Evolutionary conservation across 805 yeast genomes (phyloP), one percentile per base, ranked within the genome.

Genomic region (Yarrowia phangngaensis): DNA sequence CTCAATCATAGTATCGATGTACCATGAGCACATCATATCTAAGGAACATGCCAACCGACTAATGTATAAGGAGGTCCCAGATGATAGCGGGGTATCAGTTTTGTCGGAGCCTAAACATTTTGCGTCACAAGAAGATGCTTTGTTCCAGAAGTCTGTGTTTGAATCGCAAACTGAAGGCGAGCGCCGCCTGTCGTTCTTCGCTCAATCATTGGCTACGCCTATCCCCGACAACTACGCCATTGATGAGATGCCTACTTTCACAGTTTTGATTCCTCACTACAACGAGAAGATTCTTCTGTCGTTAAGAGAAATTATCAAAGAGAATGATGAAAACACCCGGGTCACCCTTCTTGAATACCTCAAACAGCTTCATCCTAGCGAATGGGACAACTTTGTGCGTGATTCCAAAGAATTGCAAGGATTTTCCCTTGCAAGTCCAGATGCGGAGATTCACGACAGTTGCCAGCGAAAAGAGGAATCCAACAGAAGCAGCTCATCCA

Each of bases 191-290:
- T 83, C 95, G 0, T 87, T 84, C 60, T 87, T 87, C 70, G 95
- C 96, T 0, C 95, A 87, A 60, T 85, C 95, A 0, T 68, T 87
- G 32, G 80, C 95, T 0, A 84, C 94, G 0, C 90, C 95, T 1
- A 82, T 87, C 69, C 83, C 86, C 0, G 87, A 80, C 34, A 80
- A 87, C 0, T 65, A 73, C 9, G 75, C 86, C 0, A 73, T 81
- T 6, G 74, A 72, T 15, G 70, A 78, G 33, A 84, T 84, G 86
- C 94, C 95, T 0, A 70, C 84, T 0, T 86, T 86, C 58, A 78
- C 92, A 0, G 95, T 87, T 7, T 70, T 88, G 59, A 75, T 88
- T 34, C 96, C 96, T 7, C 95, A 88, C 63, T 88, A 82, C 63
- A 72, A 82, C 6, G 96, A 88, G 62, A 87, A 83, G 65, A 85